Evolutionary conservation across 495 filamentous ascomycete genomes (phyloP).

Genomic region (Neurospora pannonica): DNA sequence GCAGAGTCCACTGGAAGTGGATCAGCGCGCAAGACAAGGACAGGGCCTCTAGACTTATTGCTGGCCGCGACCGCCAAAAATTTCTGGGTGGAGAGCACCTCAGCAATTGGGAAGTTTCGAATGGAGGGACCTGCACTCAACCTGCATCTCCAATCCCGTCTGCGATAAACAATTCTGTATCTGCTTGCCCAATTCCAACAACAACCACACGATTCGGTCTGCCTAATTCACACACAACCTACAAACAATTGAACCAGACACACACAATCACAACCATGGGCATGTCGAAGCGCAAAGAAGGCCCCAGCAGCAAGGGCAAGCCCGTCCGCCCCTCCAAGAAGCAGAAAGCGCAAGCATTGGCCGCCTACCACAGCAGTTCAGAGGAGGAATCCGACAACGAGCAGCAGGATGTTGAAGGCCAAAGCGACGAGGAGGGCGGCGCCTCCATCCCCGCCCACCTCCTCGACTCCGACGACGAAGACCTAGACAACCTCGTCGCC

Average conservation of each 20-base stretch:
- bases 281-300: slow-evolving; percentile 36
- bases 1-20: background rate
- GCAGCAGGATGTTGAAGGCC: background rate
- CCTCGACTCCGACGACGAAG: slow-evolving; percentile 57
- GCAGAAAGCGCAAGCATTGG: slow-evolving; percentile 50
- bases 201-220: background rate
- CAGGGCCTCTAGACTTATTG: background rate
- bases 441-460: slow-evolving; percentile 53
- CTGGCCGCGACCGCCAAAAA: slow-evolving; percentile 28
- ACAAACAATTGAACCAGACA: background rate
- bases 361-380: slow-evolving; percentile 66
- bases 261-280: slow-evolving; percentile 22
- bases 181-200: background rate
- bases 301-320: slow-evolving; percentile 40
- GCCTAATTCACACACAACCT: background rate
- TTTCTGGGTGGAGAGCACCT: slow-evolving; percentile 14
- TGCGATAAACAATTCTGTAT: background rate
- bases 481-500: slow-evolving; percentile 36
- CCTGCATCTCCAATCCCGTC: background rate
- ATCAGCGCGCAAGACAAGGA: background rate
- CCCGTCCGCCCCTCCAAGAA: slow-evolving; percentile 51
- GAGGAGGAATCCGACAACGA: slow-evolving; percentile 14
- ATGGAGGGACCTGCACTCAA: background rate
- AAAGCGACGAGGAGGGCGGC: slow-evolving; percentile 31
- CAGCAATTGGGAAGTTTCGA: slow-evolving; percentile 2